Evolutionary conservation across 805 yeast genomes (phyloP).

Genomic region (Wickerhamomyces rabaulensis): DNA sequence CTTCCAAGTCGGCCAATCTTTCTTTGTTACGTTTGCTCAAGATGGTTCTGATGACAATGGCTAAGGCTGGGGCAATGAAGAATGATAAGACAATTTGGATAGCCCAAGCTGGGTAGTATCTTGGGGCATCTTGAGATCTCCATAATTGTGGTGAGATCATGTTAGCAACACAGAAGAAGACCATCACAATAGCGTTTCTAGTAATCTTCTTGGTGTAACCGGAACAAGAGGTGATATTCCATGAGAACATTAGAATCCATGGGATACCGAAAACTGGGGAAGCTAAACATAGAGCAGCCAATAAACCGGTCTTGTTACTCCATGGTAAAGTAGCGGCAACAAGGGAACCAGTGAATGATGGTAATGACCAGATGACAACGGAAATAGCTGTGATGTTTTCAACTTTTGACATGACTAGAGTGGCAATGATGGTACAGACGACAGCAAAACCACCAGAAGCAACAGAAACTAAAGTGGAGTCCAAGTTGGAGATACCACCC

Average conservation of each 20-base stretch:
- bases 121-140: slow-evolving; percentile 42
- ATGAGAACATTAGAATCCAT: slow-evolving; percentile 33
- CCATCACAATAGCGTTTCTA: slow-evolving; percentile 40
- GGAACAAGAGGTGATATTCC: slow-evolving; percentile 32
- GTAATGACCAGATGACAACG: slow-evolving; percentile 34
- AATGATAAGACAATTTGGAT: slow-evolving; percentile 53
- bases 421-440: slow-evolving; percentile 34
- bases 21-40: slow-evolving; percentile 39
- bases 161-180: slow-evolving; percentile 42
- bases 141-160: slow-evolving; percentile 54
- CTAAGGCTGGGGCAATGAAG: slow-evolving; percentile 38
- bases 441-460: slow-evolving; percentile 49
- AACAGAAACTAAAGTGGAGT: slow-evolving; percentile 48
- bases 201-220: slow-evolving; percentile 48
- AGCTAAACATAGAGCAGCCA: slow-evolving; percentile 46
- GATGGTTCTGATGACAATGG: slow-evolving; percentile 39
- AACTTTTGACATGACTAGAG: slow-evolving; percentile 23
- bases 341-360: slow-evolving; percentile 41
- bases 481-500: slow-evolving; percentile 39
- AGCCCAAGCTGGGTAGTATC: slow-evolving; percentile 44
- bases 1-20: slow-evolving; percentile 25
- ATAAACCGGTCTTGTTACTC: slow-evolving; percentile 38
- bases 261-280: slow-evolving; percentile 40
- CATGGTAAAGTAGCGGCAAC: slow-evolving; percentile 41
- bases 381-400: slow-evolving; percentile 35